These are phyloP conservation scores for Nicotiana tomentosiformis DNA, from an alignment of 257 asterid species.

Conservation along the genomic window DNA sequence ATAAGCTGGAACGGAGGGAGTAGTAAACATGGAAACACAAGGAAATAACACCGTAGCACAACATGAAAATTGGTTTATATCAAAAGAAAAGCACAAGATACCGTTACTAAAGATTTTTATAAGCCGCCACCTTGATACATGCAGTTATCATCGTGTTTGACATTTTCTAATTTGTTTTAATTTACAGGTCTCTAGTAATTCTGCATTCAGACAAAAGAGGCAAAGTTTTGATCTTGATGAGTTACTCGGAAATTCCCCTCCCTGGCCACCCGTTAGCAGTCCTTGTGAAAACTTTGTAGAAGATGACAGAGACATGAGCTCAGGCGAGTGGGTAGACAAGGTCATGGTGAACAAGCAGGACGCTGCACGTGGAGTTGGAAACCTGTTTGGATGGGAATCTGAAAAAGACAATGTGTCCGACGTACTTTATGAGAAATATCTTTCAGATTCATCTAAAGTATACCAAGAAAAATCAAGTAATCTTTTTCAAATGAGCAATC, in stretches of 20 bases:
- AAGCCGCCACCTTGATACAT: background rate
- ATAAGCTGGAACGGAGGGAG: no score
- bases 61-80: no score
- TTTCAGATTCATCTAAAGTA: constrained; percentile 42
- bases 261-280: constrained; percentile 75
- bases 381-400: constrained; percentile 39
- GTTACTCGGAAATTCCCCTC: constrained; percentile 64
- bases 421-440: constrained; percentile 40
- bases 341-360: constrained; percentile 94
- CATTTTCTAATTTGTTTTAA: background rate
- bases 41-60: background rate
- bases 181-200: constrained; percentile 45
- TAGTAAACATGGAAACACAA: background rate
- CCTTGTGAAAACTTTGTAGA: constrained; percentile 39
- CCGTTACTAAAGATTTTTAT: background rate
- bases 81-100: no score
- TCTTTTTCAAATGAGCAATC: constrained; percentile 36
- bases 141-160: background rate
- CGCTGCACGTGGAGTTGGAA: constrained; percentile 25
- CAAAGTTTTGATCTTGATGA: constrained; percentile 74
- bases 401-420: constrained; percentile 39
- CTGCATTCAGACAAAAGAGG: constrained; percentile 49
- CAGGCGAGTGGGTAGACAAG: constrained; percentile 97
- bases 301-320: constrained; percentile 57
- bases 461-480: constrained; percentile 38